Percentiles rank a stretch among this genome's conserved stretches.
phyloP scores from a whole-genome alignment of 768 basidiomycete species.

The Termitomyces sp. region DNA sequence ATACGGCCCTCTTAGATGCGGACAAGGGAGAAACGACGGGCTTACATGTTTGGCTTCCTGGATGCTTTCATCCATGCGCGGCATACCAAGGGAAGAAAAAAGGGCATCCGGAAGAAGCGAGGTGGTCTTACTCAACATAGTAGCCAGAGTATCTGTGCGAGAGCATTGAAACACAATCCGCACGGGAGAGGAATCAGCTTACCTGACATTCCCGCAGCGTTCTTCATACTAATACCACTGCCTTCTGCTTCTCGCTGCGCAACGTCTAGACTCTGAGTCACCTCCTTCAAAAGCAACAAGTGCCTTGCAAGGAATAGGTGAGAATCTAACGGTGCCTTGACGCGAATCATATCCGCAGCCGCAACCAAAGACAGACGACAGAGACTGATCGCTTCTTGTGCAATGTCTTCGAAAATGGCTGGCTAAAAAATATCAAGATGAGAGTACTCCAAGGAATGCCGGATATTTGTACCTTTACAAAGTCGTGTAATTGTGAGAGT shows the following conservation, averaged over 20 bases:
- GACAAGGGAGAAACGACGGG: not conserved
- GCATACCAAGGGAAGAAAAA: constrained; percentile 66
- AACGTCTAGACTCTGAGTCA: constrained; percentile 70
- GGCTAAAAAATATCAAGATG: constrained; percentile 43
- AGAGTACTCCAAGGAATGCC: not conserved
- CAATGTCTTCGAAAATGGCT: constrained; percentile 95
- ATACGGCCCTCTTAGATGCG: not conserved
- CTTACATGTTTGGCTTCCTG: constrained; percentile 69
- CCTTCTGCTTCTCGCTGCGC: constrained; percentile 41
- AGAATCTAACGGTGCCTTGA: constrained; percentile 58
- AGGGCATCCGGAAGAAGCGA: constrained; percentile 61
- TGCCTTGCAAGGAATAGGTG: constrained; percentile 88
- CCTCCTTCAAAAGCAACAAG: constrained; percentile 87
- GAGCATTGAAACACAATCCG: not conserved
- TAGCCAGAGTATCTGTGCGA: constrained; percentile 46
- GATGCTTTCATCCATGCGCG: constrained; percentile 54
- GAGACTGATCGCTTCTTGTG: constrained; percentile 83
- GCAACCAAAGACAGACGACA: constrained; percentile 77
- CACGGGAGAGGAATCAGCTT: not conserved
- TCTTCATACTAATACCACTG: constrained; percentile 18
- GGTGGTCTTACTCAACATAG: constrained; percentile 56
- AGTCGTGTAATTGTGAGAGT: constrained; percentile 82
- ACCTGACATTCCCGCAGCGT: constrained; percentile 59
- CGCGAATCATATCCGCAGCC: constrained; percentile 62
- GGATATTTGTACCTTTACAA: constrained; percentile 67